phyloP scores from a whole-genome alignment of 345 rosid genomes.

The Carallia pectinifolia region DNA sequence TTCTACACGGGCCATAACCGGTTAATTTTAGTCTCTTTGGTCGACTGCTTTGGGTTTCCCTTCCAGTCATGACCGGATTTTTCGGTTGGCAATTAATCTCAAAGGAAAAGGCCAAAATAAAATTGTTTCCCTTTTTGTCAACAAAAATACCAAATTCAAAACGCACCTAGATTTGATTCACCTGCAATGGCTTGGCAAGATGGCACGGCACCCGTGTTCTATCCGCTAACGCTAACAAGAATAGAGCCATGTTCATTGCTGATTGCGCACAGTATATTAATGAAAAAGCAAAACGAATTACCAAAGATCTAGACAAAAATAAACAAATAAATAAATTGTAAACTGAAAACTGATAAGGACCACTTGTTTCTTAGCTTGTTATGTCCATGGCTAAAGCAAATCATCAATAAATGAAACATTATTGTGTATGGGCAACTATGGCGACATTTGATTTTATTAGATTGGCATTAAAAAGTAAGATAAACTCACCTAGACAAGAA shows the following conservation, averaged over 20 bases:
- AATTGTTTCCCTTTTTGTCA: no score
- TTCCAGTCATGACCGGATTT: conserved; percentile 19
- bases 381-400: neutral
- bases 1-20: neutral
- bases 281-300: no score
- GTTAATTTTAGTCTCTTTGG: conserved; percentile 3
- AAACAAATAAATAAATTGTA: no score
- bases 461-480: neutral
- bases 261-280: no score
- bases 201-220: conserved; percentile 34
- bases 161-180: neutral
- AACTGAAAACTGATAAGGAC: neutral
- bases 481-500: no score
- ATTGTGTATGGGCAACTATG: neutral
- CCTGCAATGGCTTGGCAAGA: neutral
- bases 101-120: no score
- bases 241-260: no score
- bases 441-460: neutral
- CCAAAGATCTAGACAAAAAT: no score
- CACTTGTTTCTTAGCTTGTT: neutral
- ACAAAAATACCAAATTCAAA: neutral
- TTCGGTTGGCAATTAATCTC: conserved; percentile 23
- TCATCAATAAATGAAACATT: neutral
- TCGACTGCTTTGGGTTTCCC: neutral
- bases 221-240: no score